Percentiles rank a stretch among this genome's conserved stretches.
Evolutionary conservation across 2,329 filamentous ascomycete species (phyloP).

Genomic region (Hypoxylon sp.): DNA sequence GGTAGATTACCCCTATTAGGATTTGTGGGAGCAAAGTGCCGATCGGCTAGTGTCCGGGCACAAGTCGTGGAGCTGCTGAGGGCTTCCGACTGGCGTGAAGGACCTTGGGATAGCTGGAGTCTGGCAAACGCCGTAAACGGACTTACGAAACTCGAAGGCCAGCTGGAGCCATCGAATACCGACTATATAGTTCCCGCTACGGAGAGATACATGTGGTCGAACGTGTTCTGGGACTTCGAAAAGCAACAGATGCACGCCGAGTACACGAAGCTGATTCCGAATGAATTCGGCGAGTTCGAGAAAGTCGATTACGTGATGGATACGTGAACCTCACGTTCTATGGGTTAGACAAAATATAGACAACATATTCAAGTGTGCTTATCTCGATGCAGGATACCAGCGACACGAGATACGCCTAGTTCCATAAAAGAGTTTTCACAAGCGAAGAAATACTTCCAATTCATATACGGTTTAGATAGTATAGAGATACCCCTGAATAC

Average conservation of each 20-base stretch:
- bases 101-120: constrained; percentile 49
- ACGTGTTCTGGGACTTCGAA: constrained; percentile 51
- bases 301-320: constrained; percentile 37
- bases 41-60: constrained; percentile 36
- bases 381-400: not conserved
- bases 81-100: constrained; percentile 45
- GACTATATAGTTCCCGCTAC: constrained; percentile 13
- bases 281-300: constrained; percentile 43
- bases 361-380: not conserved
- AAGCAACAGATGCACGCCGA: constrained; percentile 46
- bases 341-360: not conserved
- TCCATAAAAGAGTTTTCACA: not conserved
- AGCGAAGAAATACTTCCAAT: not conserved
- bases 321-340: constrained; percentile 8
- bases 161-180: constrained; percentile 19
- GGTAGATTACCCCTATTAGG: constrained; percentile 47
- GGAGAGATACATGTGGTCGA: constrained; percentile 48
- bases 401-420: not conserved
- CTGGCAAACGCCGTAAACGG: constrained; percentile 42
- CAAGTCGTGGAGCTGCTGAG: constrained; percentile 43
- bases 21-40: constrained; percentile 49
- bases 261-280: constrained; percentile 47
- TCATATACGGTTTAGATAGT: constrained; percentile 1
- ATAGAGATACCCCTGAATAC: constrained; percentile 12
- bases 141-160: constrained; percentile 48